A percentile compares a stretch with the other conserved stretches of the same genome.
These are phyloP conservation scores for Acrocalymma vagum DNA, from an alignment of 2,329 filamentous ascomycete species.

Conservation along the genomic window DNA sequence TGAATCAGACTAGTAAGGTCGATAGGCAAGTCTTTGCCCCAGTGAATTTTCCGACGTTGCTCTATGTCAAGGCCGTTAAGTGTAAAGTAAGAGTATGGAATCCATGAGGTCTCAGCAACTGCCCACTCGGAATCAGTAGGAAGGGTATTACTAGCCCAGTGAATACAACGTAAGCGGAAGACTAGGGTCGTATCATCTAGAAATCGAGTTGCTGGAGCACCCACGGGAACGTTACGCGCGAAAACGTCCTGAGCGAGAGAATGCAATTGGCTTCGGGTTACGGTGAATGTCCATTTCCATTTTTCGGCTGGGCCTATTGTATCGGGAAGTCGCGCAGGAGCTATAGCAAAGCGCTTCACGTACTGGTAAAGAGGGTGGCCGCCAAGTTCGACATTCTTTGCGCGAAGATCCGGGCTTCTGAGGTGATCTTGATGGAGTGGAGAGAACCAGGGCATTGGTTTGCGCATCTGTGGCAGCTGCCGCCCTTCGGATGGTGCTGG, in stretches of 20 bases:
- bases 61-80: conserved; percentile 67
- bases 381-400: conserved; percentile 17
- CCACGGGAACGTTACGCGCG: conserved; percentile 46
- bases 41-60: conserved; percentile 73
- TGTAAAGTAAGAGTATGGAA: conserved; percentile 70
- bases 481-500: too few species aligned
- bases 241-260: conserved; percentile 52
- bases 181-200: conserved; percentile 64
- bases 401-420: conserved; percentile 59
- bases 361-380: conserved; percentile 67
- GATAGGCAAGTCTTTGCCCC: conserved; percentile 78
- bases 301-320: conserved; percentile 49
- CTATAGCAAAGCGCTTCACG: conserved; percentile 60
- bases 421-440: conserved; percentile 69
- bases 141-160: conserved; percentile 40
- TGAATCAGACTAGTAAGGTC: conserved; percentile 72
- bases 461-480: conserved; percentile 46
- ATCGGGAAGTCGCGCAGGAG: conserved; percentile 52
- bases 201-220: conserved; percentile 36
- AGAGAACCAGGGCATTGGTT: conserved; percentile 56
- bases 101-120: conserved; percentile 73
- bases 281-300: conserved; percentile 60
- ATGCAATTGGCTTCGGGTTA: too few species aligned
- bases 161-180: conserved; percentile 75
- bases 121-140: conserved; percentile 67